Evolutionary conservation across 2,329 filamentous ascomycete genomes (phyloP).

Genomic region (Scytalidium lignicola): DNA sequence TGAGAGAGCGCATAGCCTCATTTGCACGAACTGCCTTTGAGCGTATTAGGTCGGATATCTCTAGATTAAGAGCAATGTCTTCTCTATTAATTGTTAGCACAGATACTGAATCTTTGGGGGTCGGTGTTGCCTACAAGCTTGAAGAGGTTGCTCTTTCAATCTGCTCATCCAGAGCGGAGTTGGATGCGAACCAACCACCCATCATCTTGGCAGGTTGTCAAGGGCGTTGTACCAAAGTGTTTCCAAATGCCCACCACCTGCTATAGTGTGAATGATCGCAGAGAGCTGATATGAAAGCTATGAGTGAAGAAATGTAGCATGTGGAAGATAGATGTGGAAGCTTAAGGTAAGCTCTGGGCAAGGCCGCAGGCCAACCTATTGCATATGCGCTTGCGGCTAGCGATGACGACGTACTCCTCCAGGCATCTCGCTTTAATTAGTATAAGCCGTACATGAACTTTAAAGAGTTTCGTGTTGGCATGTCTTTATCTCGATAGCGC

Average conservation of each 20-base stretch:
- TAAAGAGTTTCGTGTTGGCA: too few relatives aligned
- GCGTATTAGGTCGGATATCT: conserved; percentile 95
- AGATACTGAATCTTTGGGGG: neutral
- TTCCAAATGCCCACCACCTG: conserved; percentile 38
- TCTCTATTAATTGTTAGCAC: conserved; percentile 52
- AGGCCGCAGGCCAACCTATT: neutral
- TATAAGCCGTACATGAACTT: neutral
- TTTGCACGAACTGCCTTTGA: conserved; percentile 97
- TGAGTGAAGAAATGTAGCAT: neutral
- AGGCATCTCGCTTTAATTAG: neutral
- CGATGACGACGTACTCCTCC: neutral
- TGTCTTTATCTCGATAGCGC: too few relatives aligned
- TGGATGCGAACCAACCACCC: conserved; percentile 95
- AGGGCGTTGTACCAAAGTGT: conserved; percentile 21
- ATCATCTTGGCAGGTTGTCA: conserved; percentile 51
- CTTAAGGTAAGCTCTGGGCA: neutral
- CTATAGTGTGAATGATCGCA: neutral
- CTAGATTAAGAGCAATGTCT: conserved; percentile 94
- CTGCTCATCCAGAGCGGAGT: conserved; percentile 92
- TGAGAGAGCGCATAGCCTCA: conserved; percentile 95
- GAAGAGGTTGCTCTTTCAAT: conserved; percentile 92
- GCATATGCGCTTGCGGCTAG: neutral
- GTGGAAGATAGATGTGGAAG: neutral
- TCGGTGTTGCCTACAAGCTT: conserved; percentile 64
- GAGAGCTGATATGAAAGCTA: neutral